These are phyloP conservation scores for Fallopia convolvulus DNA, from an alignment of 148 eudicot species.

Conservation along the genomic window DNA sequence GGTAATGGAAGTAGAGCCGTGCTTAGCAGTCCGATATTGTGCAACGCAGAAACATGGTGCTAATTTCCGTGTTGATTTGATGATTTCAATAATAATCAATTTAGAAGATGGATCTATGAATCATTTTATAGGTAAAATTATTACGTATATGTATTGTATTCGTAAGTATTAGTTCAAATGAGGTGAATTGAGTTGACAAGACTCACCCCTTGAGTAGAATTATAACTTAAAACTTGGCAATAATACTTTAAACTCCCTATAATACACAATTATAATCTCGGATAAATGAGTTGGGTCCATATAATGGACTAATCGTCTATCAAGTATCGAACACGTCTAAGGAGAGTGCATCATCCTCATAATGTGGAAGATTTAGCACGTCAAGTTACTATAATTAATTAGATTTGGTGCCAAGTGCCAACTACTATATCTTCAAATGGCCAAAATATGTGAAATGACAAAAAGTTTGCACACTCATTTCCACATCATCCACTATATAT, in stretches of 20 bases:
- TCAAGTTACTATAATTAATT: background rate
- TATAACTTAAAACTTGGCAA: no score
- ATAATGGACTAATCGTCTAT: no score
- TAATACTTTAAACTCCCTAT: no score
- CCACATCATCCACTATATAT: background rate
- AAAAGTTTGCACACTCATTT: background rate
- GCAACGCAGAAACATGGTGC: background rate
- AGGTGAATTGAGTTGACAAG: background rate
- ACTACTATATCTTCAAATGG: slow-evolving; percentile 1
- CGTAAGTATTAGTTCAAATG: background rate
- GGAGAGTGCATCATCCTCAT: background rate
- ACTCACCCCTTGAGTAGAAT: no score
- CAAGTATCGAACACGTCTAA: background rate
- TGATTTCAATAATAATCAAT: no score
- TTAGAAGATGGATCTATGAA: background rate
- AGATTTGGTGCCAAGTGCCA: background rate
- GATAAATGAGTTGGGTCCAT: no score
- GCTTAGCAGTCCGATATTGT: background rate
- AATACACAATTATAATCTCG: no score
- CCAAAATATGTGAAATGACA: background rate
- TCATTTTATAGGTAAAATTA: no score
- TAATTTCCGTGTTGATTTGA: no score
- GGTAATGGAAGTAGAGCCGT: background rate
- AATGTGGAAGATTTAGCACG: background rate
- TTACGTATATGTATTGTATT: no score